Base-by-base conservation (phyloP, 306 rosid genomes). In the Cicer judaicum region DNA sequence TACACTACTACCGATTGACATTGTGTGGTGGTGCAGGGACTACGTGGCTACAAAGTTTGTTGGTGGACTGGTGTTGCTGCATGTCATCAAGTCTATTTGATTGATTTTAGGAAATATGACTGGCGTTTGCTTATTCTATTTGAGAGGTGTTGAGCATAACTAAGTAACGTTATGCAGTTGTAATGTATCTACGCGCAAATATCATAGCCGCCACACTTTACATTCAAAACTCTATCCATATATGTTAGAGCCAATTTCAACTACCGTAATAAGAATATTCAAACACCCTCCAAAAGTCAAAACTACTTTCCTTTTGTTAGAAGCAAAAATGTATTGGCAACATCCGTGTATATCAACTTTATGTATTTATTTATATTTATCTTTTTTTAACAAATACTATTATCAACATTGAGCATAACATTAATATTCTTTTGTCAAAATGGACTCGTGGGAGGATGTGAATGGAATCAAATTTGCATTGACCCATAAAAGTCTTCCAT, bases 251-350 rank as follows among this genome's bases (percentile, higher is more conserved):
- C 67, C 52, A 64, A n/a, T 15, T n/a, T 29, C 11, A 7, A 64
- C 39, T 43, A 15, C 42, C 61, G 19, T 14, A 2, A 56, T 16
- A 41, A 38, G 7, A 65, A 46, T 55, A 48, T 60, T 73, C 65
- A 59, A 67, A 47, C 57, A 73, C n/a, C 52, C 14, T 5, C 64
- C 42, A 46, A 56, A 39, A 46, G 83, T 74, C 84, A 67, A 48
- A 66, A 6, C 10, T 8, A n/a, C 16, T 24, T 66, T 59, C 3
- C 75, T 74, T 67, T 39, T 13, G 1, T 46, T 4, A 46, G 64
- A 73, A 73, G 79, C 64, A 41, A 66, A 65, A 39, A 46, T 38
- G 21, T 16, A 39, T 39, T 49, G 5, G 52, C 70, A 49, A 52
- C 63, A 49, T 24, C 34, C 67, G 47, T 54, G 60, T 5, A 53